Evolutionary conservation across 768 basidiomycete genomes (phyloP), one percentile per base, ranked within the genome.

Genomic region (Mycena amicta): DNA sequence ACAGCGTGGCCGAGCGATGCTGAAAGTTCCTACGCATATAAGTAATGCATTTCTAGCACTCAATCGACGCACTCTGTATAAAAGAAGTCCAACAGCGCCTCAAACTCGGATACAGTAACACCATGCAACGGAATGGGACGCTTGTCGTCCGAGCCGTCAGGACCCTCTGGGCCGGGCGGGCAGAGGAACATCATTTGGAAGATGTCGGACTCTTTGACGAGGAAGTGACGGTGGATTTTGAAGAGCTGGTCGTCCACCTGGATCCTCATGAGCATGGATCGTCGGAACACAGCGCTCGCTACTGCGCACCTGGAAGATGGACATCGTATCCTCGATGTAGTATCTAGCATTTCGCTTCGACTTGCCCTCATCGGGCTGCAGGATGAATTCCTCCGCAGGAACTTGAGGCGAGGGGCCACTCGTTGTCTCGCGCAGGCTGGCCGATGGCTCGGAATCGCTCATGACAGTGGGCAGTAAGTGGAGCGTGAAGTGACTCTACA

Each of bases 201-300:
- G 16, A 74, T 67, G 16, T 69, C 63, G 1, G 79, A 78, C 56
- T 75, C 75, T 39, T 70, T 68, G 50, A 67, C 67, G 27, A 81
- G 64, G 52, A 75, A 76, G 58, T 76, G 70, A 1, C 73, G 73
- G 52, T 79, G 77, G 6, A 79, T 73, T 57, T 73, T 76, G 68
- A 75, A 79, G n/a, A 74, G 60, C 3, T 63, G 61, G 43, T 70
- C 62, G 57, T 76, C 73, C 1, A 77, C 75, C 79, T 80, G 53
- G n/a, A 20, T 18, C 3, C 6, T 18, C 11, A 11, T 18, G 4
- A 25, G 29, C 16, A 3, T 29, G 37, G 26, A 6, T 18, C 8
- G 33, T 37, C 33, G 18, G 33, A 8, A 52, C 39, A n/a, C 3
- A 25, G 22, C 27, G 23, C 43, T 28, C 28, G 20, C 20, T 16